Percentiles rank a stretch among this genome's conserved stretches.
These are phyloP conservation scores for Coemansia sp. DNA, from an alignment of 192 early-diverging fungal species.

Conservation along the genomic window DNA sequence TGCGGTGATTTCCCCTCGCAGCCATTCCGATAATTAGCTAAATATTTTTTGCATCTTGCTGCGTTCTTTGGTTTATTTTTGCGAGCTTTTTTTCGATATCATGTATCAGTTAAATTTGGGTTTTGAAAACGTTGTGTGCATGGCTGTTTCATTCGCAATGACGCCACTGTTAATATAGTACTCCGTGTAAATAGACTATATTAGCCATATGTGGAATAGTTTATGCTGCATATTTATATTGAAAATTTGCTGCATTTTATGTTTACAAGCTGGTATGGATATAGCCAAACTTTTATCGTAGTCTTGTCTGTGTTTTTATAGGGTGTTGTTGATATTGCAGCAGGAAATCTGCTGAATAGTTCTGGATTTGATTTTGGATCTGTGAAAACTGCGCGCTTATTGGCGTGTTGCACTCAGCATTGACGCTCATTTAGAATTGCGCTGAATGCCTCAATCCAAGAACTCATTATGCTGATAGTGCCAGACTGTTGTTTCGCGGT, in stretches of 20 bases:
- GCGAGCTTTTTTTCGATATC: not conserved
- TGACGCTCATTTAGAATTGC: not conserved
- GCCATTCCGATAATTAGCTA: not conserved
- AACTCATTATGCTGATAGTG: not conserved
- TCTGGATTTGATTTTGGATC: not conserved
- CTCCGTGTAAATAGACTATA: not conserved
- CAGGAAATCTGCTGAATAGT: not conserved
- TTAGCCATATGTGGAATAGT: not conserved
- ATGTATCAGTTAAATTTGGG: not conserved
- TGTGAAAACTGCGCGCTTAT: not conserved
- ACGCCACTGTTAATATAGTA: not conserved
- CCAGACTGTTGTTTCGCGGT: not conserved
- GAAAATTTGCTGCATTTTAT: not conserved
- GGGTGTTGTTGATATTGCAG: not conserved
- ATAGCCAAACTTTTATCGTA: too few species aligned
- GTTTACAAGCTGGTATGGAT: too few species aligned
- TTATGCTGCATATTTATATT: not conserved
- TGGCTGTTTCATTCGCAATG: not conserved
- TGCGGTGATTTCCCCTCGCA: not conserved
- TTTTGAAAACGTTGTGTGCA: not conserved
- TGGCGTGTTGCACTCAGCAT: not conserved
- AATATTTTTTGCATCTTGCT: not conserved
- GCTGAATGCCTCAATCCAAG: not conserved
- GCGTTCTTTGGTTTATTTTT: not conserved
- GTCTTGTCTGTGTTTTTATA: too few species aligned